Base-by-base conservation (phyloP, 257 asterid species). In the Henckelia pumila region DNA sequence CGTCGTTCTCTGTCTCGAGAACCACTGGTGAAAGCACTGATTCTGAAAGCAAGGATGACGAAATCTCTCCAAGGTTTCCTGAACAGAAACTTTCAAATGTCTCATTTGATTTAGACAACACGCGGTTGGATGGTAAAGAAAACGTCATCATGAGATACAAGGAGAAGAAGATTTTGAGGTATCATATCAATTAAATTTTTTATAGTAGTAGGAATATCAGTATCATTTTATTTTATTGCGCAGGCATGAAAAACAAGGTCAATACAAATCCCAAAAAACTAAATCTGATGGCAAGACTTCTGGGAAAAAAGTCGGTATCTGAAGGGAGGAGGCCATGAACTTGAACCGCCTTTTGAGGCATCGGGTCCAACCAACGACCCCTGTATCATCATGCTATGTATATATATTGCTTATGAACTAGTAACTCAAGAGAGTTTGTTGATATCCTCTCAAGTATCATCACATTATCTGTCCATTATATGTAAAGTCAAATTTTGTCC, bases 111-210 rank as follows among this genome's bases (percentile, higher is more conserved):
- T 56, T 69, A 23, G 79, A 64, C 47, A 71, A 68, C 26, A 32
- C 70, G 21, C 74, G 64, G 35, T 29, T 64, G 59, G 73, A 72
- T 6, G 62, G 67, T 28, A 73, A 74, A 72, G 83, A 77, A 53
- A 71, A 79, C 59, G 78, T 64, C 59, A 47, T 75, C 10, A 69
- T 61, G 64, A 75, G 73, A 57, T 69, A 73, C 64, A 85, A 75
- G 66, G 93, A 82, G 71, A 89, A 82, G 85, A 80, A 78, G 64
- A 49, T 56, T 67, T 25, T 71, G 16, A 61, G 87, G 95, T 87
- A 73, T 47, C 23, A 63, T 30, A 17, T 32, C 24, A 19, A 29
- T 24, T 33, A 21, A 37, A 8, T 8, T 0, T 1, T 24, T 17
- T n/a, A 57, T 19, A 22, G 20, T 20, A 5, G 2, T 17, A n/a